phyloP scores from a whole-genome alignment of 2,329 filamentous ascomycete genomes.

The Aspergillus quadricinctus region DNA sequence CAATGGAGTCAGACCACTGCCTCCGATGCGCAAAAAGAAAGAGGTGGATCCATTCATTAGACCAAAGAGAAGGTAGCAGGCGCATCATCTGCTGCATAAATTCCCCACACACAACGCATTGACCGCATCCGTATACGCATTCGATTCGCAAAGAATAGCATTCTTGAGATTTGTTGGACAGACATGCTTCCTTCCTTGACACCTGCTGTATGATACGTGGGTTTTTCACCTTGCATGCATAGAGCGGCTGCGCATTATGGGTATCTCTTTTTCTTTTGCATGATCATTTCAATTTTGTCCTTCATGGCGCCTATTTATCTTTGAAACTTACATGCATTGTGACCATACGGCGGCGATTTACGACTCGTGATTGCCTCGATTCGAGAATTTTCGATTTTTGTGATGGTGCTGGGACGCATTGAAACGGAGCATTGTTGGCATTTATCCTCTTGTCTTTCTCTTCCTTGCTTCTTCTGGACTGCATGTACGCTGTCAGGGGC shows the following conservation, averaged over 20 bases:
- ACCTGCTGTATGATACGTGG: constrained; percentile 1
- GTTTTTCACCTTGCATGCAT: not conserved
- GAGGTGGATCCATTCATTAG: constrained; percentile 39
- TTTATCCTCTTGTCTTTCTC: not conserved
- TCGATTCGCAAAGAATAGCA: not conserved
- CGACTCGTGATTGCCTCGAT: not conserved
- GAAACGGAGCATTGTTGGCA: not conserved
- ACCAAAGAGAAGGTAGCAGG: constrained; percentile 29
- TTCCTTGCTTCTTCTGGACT: not conserved
- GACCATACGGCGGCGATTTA: not conserved
- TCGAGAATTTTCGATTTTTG: not conserved
- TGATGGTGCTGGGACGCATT: not conserved
- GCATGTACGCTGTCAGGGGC: not conserved
- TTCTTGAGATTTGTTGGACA: not conserved
- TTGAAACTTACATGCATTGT: not conserved
- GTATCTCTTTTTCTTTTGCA: not conserved
- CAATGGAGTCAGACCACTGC: constrained; percentile 23
- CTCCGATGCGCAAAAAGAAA: constrained; percentile 37
- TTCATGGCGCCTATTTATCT: not conserved
- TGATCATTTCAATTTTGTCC: not conserved
- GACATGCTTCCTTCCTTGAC: not conserved
- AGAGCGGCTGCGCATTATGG: not conserved
- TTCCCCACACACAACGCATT: not conserved
- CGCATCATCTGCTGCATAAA: not conserved
- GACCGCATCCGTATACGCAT: not conserved